Percentiles rank a stretch among this genome's conserved stretches.
These are phyloP conservation scores for Geosiphon pyriformis DNA, from an alignment of 192 early-diverging fungal genomes.

Conservation along the genomic window DNA sequence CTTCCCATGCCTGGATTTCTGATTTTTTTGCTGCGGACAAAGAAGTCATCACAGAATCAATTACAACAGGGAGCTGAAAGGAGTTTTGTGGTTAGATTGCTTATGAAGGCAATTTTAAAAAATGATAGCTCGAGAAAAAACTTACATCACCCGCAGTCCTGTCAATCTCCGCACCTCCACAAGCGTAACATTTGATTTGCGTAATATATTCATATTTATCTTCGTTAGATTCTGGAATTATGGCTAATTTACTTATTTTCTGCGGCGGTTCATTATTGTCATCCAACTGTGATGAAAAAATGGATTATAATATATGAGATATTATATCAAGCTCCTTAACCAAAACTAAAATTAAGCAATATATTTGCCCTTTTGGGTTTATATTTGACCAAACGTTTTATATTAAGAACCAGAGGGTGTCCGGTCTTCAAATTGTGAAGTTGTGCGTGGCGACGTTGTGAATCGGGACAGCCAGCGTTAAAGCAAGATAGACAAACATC, in stretches of 20 bases:
- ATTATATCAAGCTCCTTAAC: background rate
- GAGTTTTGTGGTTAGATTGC: background rate
- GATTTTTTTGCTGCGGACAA: conserved; percentile 77
- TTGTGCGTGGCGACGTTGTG: conserved; percentile 63
- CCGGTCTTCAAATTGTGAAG: conserved; percentile 67
- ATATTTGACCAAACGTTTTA: conserved; percentile 58
- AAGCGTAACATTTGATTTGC: conserved; percentile 74
- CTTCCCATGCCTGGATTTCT: conserved; percentile 93
- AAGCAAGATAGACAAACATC: conserved; percentile 95
- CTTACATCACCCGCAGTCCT: conserved; percentile 45
- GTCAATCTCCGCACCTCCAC: conserved; percentile 59
- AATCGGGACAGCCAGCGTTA: conserved; percentile 77
- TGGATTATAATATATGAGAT: conserved; percentile 14
- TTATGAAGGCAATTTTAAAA: background rate
- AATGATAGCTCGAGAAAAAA: background rate
- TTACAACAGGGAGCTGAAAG: conserved; percentile 51
- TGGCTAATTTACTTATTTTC: conserved; percentile 93
- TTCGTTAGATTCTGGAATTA: conserved; percentile 68
- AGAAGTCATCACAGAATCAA: conserved; percentile 67
- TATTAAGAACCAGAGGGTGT: conserved; percentile 82
- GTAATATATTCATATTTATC: conserved; percentile 73
- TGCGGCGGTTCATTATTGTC: conserved; percentile 59
- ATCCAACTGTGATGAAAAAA: conserved; percentile 23
- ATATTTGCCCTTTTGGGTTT: conserved; percentile 42
- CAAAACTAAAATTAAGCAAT: background rate